phyloP scores from a whole-genome alignment of 1,284 basidiomycete species.

The Ustilago shanxiensis region DNA sequence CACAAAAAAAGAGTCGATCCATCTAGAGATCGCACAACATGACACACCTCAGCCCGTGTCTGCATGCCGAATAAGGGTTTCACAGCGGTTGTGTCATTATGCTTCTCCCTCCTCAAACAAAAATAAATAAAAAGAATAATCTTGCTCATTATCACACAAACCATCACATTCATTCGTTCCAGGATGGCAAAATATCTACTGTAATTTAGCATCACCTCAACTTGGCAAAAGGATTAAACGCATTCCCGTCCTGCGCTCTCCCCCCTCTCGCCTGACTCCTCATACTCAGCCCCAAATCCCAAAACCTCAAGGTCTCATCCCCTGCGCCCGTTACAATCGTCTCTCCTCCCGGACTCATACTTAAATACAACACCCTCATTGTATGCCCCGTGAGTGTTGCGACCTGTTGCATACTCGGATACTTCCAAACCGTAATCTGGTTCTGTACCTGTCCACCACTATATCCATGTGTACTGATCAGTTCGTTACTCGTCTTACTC shows the following conservation, averaged over 20 bases:
- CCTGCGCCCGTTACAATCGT: slow-evolving; percentile 98
- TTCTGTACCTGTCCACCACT: slow-evolving; percentile 93
- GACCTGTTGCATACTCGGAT: slow-evolving; percentile 80
- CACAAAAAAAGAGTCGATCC: too few species aligned
- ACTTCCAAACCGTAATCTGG: slow-evolving; percentile 98
- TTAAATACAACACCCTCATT: slow-evolving; percentile 86
- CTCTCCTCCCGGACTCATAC: slow-evolving; percentile 96
- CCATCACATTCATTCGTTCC: too few species aligned
- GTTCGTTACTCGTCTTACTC: slow-evolving; percentile 91
- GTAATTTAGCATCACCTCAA: slow-evolving; percentile 49
- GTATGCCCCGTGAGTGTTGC: slow-evolving; percentile 95
- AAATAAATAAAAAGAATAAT: neutral
- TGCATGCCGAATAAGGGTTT: too few species aligned
- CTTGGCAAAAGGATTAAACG: slow-evolving; percentile 65
- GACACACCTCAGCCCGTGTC: too few species aligned
- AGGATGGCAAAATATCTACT: too few species aligned
- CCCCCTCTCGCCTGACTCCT: slow-evolving; percentile 22
- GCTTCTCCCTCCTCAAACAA: too few species aligned
- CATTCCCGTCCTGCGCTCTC: slow-evolving; percentile 52
- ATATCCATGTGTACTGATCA: slow-evolving; percentile 97
- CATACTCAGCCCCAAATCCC: slow-evolving; percentile 72
- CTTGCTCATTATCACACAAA: too few species aligned
- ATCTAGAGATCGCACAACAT: too few species aligned
- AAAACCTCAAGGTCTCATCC: slow-evolving; percentile 94
- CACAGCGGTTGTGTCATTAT: slow-evolving; percentile 17